Evolutionary conservation across 371 early-diverging fungal genomes (phyloP), one percentile per base, ranked within the genome.

Genomic region (Mortierella sp.): DNA sequence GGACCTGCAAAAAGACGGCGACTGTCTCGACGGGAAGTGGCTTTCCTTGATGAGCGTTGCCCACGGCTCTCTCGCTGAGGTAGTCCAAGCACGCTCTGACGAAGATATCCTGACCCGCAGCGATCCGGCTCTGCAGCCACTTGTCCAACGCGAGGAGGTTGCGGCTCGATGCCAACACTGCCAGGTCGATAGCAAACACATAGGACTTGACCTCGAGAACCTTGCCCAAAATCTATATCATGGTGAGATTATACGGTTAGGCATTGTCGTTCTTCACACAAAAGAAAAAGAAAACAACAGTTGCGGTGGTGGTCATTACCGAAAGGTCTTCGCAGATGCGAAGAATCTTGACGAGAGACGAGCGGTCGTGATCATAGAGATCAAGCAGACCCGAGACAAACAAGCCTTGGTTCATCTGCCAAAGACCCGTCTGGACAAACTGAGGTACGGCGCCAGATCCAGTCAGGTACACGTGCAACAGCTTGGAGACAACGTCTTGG

Each of bases 131-230:
- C 70, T 88, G 92, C 26, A 97, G 86, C 96, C 97, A 97, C 80
- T 95, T 96, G 72, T 96, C 97, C 7, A 97, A 81, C 65, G 95
- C 96, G 2, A 97, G 85, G 68, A 92, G 93, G 71, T 96, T 95
- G 41, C 95, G 86, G 14, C 95, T 90, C 7, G 93, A 92, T 14
- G 97, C 96, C 16, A 97, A 85, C 1, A 95, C 92, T 19, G 97
- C 97, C 39, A 97, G 83, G 66, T 96, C 97, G 63, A 97, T 94
- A 0, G 95, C 85, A 79, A 96, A 96, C 16, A 87, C 77, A 73
- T 90, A 94, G 1, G 93, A 90, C 70, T 93, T 91, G 22, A 89
- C 85, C 65, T 94, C 94, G 48, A 97, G 88, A 43, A 97, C 90
- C 50, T 87, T 87, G 34, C 92, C 85, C 22, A 97, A 85, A 8